Evolutionary conservation across 306 rosid species (phyloP).

Genomic region (Neltuma alba): DNA sequence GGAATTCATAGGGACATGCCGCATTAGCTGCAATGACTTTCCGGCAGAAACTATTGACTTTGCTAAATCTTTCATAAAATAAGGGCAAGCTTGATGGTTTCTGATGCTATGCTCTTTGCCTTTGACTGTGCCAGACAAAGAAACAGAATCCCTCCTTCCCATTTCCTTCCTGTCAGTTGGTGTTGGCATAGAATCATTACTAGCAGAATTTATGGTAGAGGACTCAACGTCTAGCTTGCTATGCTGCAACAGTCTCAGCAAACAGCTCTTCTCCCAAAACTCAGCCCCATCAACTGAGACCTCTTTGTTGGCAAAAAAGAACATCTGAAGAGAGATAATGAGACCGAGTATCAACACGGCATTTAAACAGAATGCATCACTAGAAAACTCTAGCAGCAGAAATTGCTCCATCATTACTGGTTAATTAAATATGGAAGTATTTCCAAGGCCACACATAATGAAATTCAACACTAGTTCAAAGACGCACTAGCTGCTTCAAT

Average conservation of each 20-base stretch:
- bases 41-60: conserved; percentile 89
- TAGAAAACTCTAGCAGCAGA: conserved; percentile 8
- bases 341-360: conserved; percentile 30
- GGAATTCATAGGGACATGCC: conserved; percentile 56
- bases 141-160: conserved; percentile 53
- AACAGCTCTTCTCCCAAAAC: conserved; percentile 97
- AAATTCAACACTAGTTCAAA: not conserved
- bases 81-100: conserved; percentile 68
- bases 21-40: conserved; percentile 91
- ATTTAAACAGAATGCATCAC: conserved; percentile 22
- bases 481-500: conserved; percentile 11
- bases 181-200: conserved; percentile 39
- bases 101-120: conserved; percentile 55
- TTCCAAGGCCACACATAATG: not conserved
- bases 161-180: conserved; percentile 54
- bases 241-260: conserved; percentile 57
- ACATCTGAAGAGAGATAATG: conserved; percentile 62
- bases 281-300: conserved; percentile 79
- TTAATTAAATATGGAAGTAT: conserved; percentile 17
- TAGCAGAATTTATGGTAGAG: conserved; percentile 33
- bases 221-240: conserved; percentile 47
- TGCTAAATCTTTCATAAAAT: conserved; percentile 78
- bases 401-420: conserved; percentile 16
- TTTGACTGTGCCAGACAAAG: conserved; percentile 47
- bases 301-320: conserved; percentile 72